phyloP scores from a whole-genome alignment of 345 rosid genomes.

The Syzygium grande region DNA sequence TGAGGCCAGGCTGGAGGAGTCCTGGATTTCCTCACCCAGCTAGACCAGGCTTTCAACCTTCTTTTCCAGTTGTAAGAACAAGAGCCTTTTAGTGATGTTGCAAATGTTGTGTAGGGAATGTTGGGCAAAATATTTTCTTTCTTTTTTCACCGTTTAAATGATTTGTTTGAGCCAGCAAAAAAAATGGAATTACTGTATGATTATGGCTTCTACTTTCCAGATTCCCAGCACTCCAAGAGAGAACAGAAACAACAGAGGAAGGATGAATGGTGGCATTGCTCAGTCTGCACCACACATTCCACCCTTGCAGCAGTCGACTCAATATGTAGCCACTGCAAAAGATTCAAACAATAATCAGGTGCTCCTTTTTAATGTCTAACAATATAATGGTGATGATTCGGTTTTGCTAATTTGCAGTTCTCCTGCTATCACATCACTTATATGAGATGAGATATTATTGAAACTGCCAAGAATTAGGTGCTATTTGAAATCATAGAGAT shows the following conservation, averaged over 20 bases:
- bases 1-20: conserved; percentile 52
- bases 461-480: not conserved
- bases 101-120: not conserved
- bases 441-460: not conserved
- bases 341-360: conserved; percentile 32
- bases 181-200: not conserved
- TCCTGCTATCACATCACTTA: not conserved
- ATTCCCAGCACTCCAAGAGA: conserved; percentile 32
- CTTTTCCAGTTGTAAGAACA: conserved; percentile 36
- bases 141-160: not conserved
- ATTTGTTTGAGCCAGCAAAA: not conserved
- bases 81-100: not conserved
- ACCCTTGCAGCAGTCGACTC: conserved; percentile 34
- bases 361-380: not conserved
- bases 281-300: conserved; percentile 32
- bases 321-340: conserved; percentile 21
- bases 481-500: not conserved
- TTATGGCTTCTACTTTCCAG: conserved; percentile 13
- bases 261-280: conserved; percentile 27
- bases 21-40: conserved; percentile 35
- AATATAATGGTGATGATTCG: not conserved
- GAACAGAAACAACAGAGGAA: conserved; percentile 38
- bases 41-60: conserved; percentile 40
- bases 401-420: not conserved
- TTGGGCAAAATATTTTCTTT: not conserved